Base-by-base conservation (phyloP, 2,329 filamentous ascomycete species). In the Xylaria polymorpha region DNA sequence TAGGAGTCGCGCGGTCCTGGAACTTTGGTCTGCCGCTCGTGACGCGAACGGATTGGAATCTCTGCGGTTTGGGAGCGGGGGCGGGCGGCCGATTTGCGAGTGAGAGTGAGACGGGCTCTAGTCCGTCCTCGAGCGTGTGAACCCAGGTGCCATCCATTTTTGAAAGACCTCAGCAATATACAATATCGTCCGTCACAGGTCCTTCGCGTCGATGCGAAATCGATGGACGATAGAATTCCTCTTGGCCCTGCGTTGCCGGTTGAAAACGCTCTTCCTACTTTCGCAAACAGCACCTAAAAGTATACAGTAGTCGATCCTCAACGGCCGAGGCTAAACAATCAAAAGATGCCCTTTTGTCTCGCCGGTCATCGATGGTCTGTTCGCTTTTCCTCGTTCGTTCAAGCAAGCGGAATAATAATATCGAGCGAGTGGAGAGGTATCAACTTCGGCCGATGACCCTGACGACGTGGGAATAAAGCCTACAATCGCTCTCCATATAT, bases 61-160 rank as follows among this genome's bases (percentile, higher is more conserved):
- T 66, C 55, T 66, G 68, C 18, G 70, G 70, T 37, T 72, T 72
- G 18, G 70, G 68, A 53, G 63, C 65, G 20, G 70, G 70, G 15
- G 48, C 48, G 10, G 68, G 68, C 2, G 65, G 68, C 22, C 58
- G 64, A 8, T 64, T 68, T 8, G 67, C 61, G 15, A 69, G 69
- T 3, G 67, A 60, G 15, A 69, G 69, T 3, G 67, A 60, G 59
- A 72, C 14, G 1, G 68, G 70, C 50, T 70, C 68, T 6, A 61
- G 22, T 14, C 68, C 70, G 22, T 65, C 61, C 46, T 72, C 70
- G 35, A 68, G 65, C 12, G 68, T 70, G 22, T 72, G 70, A 53
- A 67, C 58, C 68, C 70, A 68, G 14, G 70, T 61, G 50, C 66
- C 70, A 57, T 72, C 70, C 70, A 72, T 72, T 51, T 51, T 58